Evolutionary conservation across 2,329 filamentous ascomycete genomes (phyloP), one percentile per base, ranked within the genome.

Genomic region (Botrytis fabae): DNA sequence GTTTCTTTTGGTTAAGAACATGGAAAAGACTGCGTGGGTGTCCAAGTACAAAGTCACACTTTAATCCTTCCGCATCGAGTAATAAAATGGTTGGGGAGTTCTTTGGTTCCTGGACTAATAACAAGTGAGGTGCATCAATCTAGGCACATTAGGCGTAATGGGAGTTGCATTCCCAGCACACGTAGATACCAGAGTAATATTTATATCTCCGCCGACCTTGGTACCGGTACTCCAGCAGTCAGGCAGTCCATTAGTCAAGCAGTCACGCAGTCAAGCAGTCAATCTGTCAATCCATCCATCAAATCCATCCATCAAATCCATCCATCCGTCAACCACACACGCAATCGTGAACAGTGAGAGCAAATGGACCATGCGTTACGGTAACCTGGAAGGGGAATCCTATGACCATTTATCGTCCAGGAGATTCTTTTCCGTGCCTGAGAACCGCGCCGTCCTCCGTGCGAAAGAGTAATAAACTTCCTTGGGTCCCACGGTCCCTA

Each of bases 271-370:
- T 51, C 22, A 0, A 25, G 22, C 46, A 12, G 46, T 51, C 46
- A 0, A 51, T 51, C 46, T 5, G 25, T 51, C 22, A 25, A 51
- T 22, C 22, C 5, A 25, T 38, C 35, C 35, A 38, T n/a, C n/a
- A n/a, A n/a, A n/a, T n/a, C n/a, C n/a, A n/a, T 10, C 46, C 32
- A 32, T 32, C 32, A 32, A 51, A 22, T 51, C 22, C 0, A 25
- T 22, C 46, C 12, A 51, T 51, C 22, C 25, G 25, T 22, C 22
- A 25, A 25, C 25, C 46, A 51, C 22, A n/a, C 46, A 14, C 46
- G 0, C 4, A 2, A 51, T 10, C 25, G 1, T 10, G 5, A 4
- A 25, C 4, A 25, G 5, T 51, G 7, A n/a, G 16, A 16, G 12
- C 3, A 14, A 18, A 22, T 9, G 4, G n/a, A 4, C 60, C 6